These are phyloP conservation scores for Zygosaccharomyces siamensis DNA, from an alignment of 805 yeast genomes.

Conservation along the genomic window DNA sequence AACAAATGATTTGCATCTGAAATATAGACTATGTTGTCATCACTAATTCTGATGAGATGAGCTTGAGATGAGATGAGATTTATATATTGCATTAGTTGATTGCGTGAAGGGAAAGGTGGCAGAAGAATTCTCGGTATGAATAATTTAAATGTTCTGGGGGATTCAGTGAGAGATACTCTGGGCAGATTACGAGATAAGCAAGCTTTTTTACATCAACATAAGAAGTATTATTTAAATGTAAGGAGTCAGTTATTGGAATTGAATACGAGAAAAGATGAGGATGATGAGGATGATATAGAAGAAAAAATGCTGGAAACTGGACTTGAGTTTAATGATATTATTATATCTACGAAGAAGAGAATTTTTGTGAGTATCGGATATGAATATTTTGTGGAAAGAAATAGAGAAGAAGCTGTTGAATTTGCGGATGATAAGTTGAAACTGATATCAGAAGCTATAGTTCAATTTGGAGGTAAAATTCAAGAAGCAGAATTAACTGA, in stretches of 20 bases:
- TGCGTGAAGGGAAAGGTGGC: background rate
- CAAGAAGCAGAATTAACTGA: slow-evolving; percentile 34
- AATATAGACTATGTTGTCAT: background rate
- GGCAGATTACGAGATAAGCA: slow-evolving; percentile 21
- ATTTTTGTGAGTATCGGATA: slow-evolving; percentile 31
- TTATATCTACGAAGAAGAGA: slow-evolving; percentile 24
- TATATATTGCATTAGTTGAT: background rate
- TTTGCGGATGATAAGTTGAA: slow-evolving; percentile 25
- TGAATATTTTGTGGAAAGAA: slow-evolving; percentile 32
- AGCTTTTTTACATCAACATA: slow-evolving; percentile 29
- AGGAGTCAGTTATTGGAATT: slow-evolving; percentile 11
- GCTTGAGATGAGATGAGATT: slow-evolving; percentile 3
- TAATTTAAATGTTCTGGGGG: slow-evolving; percentile 16
- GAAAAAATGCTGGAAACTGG: slow-evolving; percentile 16
- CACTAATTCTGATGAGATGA: background rate
- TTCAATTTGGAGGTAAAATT: slow-evolving; percentile 39
- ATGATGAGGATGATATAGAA: slow-evolving; percentile 6
- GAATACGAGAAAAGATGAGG: slow-evolving; percentile 2
- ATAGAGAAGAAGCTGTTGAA: slow-evolving; percentile 19
- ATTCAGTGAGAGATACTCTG: slow-evolving; percentile 23
- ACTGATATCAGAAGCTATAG: slow-evolving; percentile 37
- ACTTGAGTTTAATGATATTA: slow-evolving; percentile 30
- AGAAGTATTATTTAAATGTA: slow-evolving; percentile 22
- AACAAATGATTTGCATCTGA: background rate
- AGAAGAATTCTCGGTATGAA: background rate